A percentile compares a stretch with the other conserved stretches of the same genome.
These are phyloP conservation scores for Boletus reticulatus DNA, from an alignment of 768 basidiomycete genomes.

Conservation along the genomic window DNA sequence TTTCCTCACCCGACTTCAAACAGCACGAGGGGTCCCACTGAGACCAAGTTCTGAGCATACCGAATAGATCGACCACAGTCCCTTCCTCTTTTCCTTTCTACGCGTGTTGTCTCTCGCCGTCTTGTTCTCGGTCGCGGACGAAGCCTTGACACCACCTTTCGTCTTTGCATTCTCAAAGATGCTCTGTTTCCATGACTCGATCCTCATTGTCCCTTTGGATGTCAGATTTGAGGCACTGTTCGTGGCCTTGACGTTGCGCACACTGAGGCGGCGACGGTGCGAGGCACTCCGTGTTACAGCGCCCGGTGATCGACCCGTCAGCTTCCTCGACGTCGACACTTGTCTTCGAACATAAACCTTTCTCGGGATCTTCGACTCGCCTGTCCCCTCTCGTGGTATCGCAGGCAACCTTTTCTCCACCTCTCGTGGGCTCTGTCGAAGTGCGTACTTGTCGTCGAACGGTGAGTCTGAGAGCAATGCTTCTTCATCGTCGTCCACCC, in stretches of 20 bases:
- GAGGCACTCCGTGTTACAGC: conserved; percentile 9
- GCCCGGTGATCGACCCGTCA: background rate
- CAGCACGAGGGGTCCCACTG: conserved; percentile 6
- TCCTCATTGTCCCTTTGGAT: conserved; percentile 23
- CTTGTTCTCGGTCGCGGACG: conserved; percentile 15
- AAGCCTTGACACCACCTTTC: conserved; percentile 8
- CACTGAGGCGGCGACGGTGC: conserved; percentile 12
- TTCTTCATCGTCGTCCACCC: conserved; percentile 28
- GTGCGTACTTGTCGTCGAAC: conserved; percentile 24
- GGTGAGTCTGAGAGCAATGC: conserved; percentile 16
- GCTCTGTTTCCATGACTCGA: conserved; percentile 26
- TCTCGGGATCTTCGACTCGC: conserved; percentile 21
- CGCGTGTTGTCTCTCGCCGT: background rate
- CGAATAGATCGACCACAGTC: conserved; percentile 29
- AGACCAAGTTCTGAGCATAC: conserved; percentile 25
- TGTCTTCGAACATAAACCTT: conserved; percentile 17
- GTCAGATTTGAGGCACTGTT: background rate
- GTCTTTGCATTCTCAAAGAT: conserved; percentile 17
- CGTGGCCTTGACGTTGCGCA: conserved; percentile 15
- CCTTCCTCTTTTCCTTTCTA: conserved; percentile 24
- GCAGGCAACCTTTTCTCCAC: conserved; percentile 16
- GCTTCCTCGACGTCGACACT: conserved; percentile 12
- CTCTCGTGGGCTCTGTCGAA: conserved; percentile 2
- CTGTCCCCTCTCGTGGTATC: conserved; percentile 1
- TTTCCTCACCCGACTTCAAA: background rate